Evolutionary conservation across 352 stramenopile genomes (phyloP).

Genomic region (Pythium brachiatum): DNA sequence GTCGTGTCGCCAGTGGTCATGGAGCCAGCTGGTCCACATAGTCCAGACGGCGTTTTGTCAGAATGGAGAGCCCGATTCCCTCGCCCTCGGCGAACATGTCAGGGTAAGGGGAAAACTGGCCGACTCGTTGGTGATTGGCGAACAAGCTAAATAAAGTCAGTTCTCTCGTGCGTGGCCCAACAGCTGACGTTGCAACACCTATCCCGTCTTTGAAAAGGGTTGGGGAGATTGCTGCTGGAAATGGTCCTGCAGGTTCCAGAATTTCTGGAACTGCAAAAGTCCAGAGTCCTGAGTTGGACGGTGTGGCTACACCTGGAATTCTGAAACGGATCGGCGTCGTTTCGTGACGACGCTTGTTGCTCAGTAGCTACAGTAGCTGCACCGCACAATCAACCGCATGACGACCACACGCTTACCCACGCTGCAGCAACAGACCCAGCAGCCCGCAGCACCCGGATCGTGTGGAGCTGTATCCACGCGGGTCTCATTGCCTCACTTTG

Average conservation of each 20-base stretch:
- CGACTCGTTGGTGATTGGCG: not conserved
- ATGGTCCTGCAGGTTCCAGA: not conserved
- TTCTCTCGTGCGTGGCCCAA: not conserved
- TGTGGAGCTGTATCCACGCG: not conserved
- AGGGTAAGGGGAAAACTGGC: not conserved
- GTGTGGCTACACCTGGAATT: not conserved
- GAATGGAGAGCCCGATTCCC: too few species aligned
- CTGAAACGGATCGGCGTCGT: slow-evolving; percentile 1
- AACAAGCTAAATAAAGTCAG: not conserved
- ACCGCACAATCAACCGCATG: too few species aligned
- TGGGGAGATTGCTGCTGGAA: too few species aligned
- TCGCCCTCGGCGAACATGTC: too few species aligned
- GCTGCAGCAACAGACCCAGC: not conserved
- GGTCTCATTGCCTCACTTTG: slow-evolving; percentile 1
- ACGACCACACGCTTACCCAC: not conserved
- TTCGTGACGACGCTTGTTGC: not conserved
- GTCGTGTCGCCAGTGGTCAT: not conserved
- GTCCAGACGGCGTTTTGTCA: too few species aligned
- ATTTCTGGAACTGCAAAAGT: not conserved
- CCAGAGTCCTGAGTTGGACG: too few species aligned
- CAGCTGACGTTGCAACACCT: not conserved
- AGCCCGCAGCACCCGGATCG: too few species aligned
- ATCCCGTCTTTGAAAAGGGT: not conserved
- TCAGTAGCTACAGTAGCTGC: too few species aligned
- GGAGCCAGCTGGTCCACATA: not conserved